Evolutionary conservation across 805 yeast species (phyloP), one percentile per base, ranked within the genome.

Genomic region (Naumovozyma baii): DNA sequence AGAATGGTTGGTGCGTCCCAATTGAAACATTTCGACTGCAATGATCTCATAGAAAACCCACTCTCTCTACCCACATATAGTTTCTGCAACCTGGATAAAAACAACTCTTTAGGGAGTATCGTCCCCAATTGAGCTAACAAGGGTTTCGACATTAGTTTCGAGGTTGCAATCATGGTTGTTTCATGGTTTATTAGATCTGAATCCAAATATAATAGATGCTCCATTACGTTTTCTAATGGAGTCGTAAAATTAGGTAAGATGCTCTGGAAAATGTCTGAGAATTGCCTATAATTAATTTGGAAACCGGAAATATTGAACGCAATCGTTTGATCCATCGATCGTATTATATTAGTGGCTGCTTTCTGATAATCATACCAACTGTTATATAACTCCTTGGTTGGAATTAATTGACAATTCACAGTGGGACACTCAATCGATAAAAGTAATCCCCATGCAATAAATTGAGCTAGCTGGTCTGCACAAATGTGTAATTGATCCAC

Each of bases 1-100:
- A 88, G 48, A 1, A 90, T 56, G 0, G 95, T 75, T 0, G 96
- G 95, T 0, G 95, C 92, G 49, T 75, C 78, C 95, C 96, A 90
- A 50, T 87, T 85, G 66, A 85, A 76, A 0, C 81, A 82, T 46
- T 80, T 84, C 40, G 80, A 73, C 60, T 88, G 95, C 42, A 90
- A 72, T 0, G 95, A 81, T 22, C 94, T 65, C 72, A 88, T 84
- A 0, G 95, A 84, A 56, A 83, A 90, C 2, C 97, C 97, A 37
- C 50, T 47, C 25, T 58, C 80, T 8, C 85, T 64, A 0, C 94
- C 96, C 7, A 71, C 67, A 50, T 80, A 88, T 9, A 88, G 68
- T 48, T 75, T 76, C 69, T 62, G 47, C 46, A 39, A 47, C 36
- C 41, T 46, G 34, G 33, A 50, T 37, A 38, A 39, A 9, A 20